Conservation (phyloP, 768 basidiomycete genomes). For the Hypsizygus marmoreus region DNA sequence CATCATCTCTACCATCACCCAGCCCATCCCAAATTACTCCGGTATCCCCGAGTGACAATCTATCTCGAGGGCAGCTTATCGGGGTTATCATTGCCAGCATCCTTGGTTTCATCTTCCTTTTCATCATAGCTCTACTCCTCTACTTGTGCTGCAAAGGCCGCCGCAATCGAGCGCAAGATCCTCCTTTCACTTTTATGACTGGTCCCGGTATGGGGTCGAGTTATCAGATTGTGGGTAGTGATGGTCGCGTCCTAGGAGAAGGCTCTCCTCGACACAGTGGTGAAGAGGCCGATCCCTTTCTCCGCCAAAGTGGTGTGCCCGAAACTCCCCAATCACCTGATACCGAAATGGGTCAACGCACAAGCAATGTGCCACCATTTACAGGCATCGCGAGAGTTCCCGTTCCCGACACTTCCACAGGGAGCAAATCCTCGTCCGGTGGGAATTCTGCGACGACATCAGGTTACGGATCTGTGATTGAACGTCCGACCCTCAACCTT, state of each 20-base stretch:
- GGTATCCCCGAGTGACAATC: slow-evolving; percentile 11
- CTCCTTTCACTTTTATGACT: slow-evolving; percentile 26
- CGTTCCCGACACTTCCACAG: slow-evolving; percentile 31
- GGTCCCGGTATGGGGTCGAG: slow-evolving; percentile 34
- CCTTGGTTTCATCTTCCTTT: slow-evolving; percentile 57
- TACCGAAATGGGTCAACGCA: slow-evolving; percentile 25
- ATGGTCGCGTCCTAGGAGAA: slow-evolving; percentile 51
- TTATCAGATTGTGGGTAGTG: slow-evolving; percentile 40
- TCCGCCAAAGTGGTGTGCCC: slow-evolving; percentile 37
- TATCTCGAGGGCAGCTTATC: slow-evolving; percentile 46
- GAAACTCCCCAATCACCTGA: slow-evolving; percentile 6
- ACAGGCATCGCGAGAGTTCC: slow-evolving; percentile 42
- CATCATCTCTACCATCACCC: slow-evolving; percentile 25
- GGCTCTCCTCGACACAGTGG: slow-evolving; percentile 71
- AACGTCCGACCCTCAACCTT: slow-evolving; percentile 42
- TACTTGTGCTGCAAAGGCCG: slow-evolving; percentile 54
- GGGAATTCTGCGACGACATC: slow-evolving; percentile 46
- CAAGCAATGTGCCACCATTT: slow-evolving; percentile 21
- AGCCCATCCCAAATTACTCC: too few relatives aligned
- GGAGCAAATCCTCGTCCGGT: slow-evolving; percentile 40
- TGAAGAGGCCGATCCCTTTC: slow-evolving; percentile 69
- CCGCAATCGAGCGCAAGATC: slow-evolving; percentile 33
- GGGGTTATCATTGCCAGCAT: slow-evolving; percentile 64
- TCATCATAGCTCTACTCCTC: slow-evolving; percentile 48
- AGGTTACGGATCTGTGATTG: slow-evolving; percentile 44